phyloP scores from a whole-genome alignment of 2,329 filamentous ascomycete genomes.

The Botrytis hyacinthi region DNA sequence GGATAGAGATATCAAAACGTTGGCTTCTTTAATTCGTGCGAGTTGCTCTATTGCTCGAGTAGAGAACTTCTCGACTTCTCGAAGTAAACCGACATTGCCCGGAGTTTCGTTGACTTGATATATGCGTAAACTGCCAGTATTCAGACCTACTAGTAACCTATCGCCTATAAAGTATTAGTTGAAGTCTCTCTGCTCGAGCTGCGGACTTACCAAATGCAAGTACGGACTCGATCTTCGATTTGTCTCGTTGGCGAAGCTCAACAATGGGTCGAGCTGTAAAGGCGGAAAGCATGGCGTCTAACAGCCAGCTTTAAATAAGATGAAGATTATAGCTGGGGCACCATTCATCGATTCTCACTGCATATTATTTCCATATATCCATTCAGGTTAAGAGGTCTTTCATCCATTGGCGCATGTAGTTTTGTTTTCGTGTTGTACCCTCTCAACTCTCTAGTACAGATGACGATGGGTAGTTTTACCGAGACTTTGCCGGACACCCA shows the following conservation, averaged over 20 bases:
- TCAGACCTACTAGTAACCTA: conserved; percentile 85
- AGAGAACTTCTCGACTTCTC: conserved; percentile 93
- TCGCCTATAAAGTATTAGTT: conserved; percentile 58
- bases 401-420: conserved; percentile 28
- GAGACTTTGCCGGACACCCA: conserved; percentile 7
- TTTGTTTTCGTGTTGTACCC: conserved; percentile 19
- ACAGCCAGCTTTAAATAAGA: conserved; percentile 30
- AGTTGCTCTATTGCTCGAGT: conserved; percentile 87
- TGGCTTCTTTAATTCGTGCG: conserved; percentile 92
- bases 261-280: conserved; percentile 95
- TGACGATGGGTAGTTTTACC: conserved; percentile 18
- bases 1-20: conserved; percentile 84
- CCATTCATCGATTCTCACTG: conserved; percentile 14
- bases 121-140: conserved; percentile 82
- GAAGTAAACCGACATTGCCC: conserved; percentile 71
- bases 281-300: conserved; percentile 80
- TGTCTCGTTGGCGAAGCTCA: conserved; percentile 94
- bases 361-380: conserved; percentile 8
- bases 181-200: not conserved
- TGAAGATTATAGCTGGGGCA: not conserved
- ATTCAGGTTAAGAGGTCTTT: conserved; percentile 1
- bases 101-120: conserved; percentile 79
- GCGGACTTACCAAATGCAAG: conserved; percentile 71
- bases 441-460: conserved; percentile 6
- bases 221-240: conserved; percentile 95